Evolutionary conservation across 345 rosid genomes (phyloP).

Genomic region (Stellera chamaejasme): DNA sequence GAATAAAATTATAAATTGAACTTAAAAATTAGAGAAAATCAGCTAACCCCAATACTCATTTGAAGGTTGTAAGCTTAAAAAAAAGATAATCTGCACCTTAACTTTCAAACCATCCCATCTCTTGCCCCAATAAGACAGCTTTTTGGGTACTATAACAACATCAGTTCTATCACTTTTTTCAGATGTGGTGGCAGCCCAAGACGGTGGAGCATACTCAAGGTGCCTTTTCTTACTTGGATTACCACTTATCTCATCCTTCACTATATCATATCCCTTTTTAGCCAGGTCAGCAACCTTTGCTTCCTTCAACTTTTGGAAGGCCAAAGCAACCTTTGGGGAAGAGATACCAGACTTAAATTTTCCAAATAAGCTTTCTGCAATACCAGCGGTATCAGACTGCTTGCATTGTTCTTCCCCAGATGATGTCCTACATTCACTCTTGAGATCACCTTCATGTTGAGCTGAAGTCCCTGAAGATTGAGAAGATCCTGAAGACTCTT

Average conservation of each 20-base stretch:
- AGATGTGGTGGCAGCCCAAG: constrained; percentile 48
- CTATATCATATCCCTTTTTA: constrained; percentile 80
- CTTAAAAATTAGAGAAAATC: constrained; percentile 3
- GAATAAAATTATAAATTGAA: constrained; percentile 3
- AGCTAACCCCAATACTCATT: not conserved
- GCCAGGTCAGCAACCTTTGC: constrained; percentile 66
- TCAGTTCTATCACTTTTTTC: constrained; percentile 81
- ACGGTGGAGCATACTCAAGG: constrained; percentile 65
- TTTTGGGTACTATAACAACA: constrained; percentile 46
- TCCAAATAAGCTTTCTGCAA: constrained; percentile 52
- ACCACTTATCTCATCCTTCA: constrained; percentile 79
- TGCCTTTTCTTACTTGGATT: constrained; percentile 63
- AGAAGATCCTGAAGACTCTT: constrained; percentile 37
- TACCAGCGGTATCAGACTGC: constrained; percentile 34
- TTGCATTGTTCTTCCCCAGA: constrained; percentile 38
- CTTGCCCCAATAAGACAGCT: constrained; percentile 69
- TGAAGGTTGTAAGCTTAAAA: too few relatives aligned
- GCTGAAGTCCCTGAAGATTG: constrained; percentile 34
- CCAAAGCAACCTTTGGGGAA: constrained; percentile 53
- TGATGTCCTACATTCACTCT: constrained; percentile 32
- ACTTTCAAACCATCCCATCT: constrained; percentile 61
- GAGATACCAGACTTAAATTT: constrained; percentile 56
- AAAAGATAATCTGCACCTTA: constrained; percentile 31
- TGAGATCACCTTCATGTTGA: constrained; percentile 24
- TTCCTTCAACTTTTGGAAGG: constrained; percentile 60